Percentiles rank a stretch among this genome's conserved stretches.
Evolutionary conservation across 2,329 filamentous ascomycete genomes (phyloP).

Genomic region (Sporothrix pallida): DNA sequence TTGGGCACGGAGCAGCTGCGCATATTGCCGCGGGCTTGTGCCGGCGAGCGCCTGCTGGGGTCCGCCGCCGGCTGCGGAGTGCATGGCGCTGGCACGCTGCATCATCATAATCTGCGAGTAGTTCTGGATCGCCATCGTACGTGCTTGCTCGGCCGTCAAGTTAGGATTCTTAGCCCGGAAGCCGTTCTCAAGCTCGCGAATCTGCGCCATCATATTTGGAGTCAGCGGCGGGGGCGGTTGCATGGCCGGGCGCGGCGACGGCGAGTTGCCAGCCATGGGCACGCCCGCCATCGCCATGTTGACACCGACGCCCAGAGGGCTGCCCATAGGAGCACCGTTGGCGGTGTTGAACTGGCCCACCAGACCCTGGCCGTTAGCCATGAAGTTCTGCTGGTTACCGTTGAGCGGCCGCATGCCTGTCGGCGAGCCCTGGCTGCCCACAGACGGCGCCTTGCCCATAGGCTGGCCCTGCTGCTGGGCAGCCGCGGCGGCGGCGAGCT

Average conservation of each 20-base stretch:
- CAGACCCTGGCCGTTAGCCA: constrained; percentile 60
- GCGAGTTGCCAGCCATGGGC: constrained; percentile 47
- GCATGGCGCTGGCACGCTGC: constrained; percentile 59
- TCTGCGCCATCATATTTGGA: constrained; percentile 55
- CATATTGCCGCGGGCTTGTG: constrained; percentile 64
- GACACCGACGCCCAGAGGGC: constrained; percentile 50
- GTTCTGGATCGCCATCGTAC: constrained; percentile 59
- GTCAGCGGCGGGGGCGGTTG: constrained; percentile 54
- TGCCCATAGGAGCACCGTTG: constrained; percentile 52
- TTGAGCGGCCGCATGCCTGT: constrained; percentile 50
- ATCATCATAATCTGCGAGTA: constrained; percentile 55
- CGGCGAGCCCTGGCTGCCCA: constrained; percentile 44
- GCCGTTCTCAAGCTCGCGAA: constrained; percentile 58
- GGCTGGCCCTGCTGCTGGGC: constrained; percentile 38
- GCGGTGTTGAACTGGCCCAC: constrained; percentile 57
- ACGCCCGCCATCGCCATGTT: constrained; percentile 51
- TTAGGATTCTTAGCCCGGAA: constrained; percentile 59
- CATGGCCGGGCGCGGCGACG: constrained; percentile 49
- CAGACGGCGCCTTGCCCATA: constrained; percentile 36
- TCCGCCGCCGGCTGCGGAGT: constrained; percentile 58
- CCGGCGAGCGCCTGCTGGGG: constrained; percentile 55
- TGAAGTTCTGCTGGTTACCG: constrained; percentile 60
- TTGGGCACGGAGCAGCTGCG: constrained; percentile 62
- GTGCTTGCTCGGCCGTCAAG: constrained; percentile 55
- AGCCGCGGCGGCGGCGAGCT: not conserved